Evolutionary conservation across 2,329 filamentous ascomycete genomes (phyloP).

Genomic region (Nigrospora sphaerica): DNA sequence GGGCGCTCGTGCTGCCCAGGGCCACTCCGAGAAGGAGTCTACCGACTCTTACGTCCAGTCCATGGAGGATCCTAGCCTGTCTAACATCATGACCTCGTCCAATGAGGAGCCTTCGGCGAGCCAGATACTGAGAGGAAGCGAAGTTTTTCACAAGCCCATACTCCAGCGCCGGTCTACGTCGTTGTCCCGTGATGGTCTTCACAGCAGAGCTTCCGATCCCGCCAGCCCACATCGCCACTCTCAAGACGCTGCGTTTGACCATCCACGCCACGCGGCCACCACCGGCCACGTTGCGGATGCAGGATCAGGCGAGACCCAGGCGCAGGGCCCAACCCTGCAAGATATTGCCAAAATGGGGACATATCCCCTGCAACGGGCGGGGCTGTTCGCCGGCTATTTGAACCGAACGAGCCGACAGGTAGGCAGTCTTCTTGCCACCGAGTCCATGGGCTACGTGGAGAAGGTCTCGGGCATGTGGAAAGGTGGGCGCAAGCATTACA

Average conservation of each 20-base stretch:
- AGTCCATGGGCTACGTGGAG: slow-evolving; percentile 93
- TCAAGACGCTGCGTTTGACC: slow-evolving; percentile 6
- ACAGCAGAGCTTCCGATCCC: slow-evolving; percentile 3
- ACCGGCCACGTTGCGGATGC: slow-evolving; percentile 28
- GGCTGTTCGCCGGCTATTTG: slow-evolving; percentile 75
- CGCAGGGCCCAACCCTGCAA: slow-evolving; percentile 37
- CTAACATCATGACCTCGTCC: slow-evolving; percentile 61
- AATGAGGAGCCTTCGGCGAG: slow-evolving; percentile 80
- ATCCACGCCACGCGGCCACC: slow-evolving; percentile 18
- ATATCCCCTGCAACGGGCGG: slow-evolving; percentile 78
- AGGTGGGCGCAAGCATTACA: slow-evolving; percentile 84
- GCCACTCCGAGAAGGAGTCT: slow-evolving; percentile 44
- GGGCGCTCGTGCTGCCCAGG: slow-evolving; percentile 27
- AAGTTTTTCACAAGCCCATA: slow-evolving; percentile 79
- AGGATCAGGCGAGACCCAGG: slow-evolving; percentile 19
- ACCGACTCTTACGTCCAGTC: slow-evolving; percentile 72
- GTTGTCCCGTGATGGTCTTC: slow-evolving; percentile 14
- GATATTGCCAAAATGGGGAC: slow-evolving; percentile 55
- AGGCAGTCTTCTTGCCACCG: slow-evolving; percentile 74
- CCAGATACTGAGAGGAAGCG: slow-evolving; percentile 80
- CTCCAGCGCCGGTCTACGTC: slow-evolving; percentile 44
- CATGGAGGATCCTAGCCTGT: slow-evolving; percentile 65
- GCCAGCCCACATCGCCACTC: neutral
- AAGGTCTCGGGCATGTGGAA: slow-evolving; percentile 98
- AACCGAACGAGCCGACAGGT: slow-evolving; percentile 73